phyloP scores from a whole-genome alignment of 257 asterid species.

The Nicotiana tomentosiformis region DNA sequence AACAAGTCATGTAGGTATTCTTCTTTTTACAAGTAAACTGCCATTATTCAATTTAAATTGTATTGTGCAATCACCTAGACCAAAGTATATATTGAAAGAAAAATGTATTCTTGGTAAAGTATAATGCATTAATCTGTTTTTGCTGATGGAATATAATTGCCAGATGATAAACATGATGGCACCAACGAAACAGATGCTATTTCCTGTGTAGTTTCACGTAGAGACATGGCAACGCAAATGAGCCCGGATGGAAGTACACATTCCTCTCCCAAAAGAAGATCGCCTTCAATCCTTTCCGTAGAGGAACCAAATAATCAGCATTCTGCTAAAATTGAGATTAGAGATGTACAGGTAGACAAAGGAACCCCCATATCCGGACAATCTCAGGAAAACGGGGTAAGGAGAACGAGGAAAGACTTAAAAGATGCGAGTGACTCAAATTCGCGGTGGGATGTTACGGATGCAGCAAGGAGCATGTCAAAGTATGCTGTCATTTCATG shows the following conservation, averaged over 20 bases:
- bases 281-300: constrained; percentile 34
- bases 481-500: constrained; percentile 8
- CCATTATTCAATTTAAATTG: background rate
- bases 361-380: constrained; percentile 8
- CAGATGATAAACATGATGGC: constrained; percentile 1
- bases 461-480: constrained; percentile 7
- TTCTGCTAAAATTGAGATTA: constrained; percentile 37
- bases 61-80: background rate
- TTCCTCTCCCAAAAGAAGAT: constrained; percentile 48
- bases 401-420: background rate
- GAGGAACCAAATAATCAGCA: constrained; percentile 12
- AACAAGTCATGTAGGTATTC: background rate
- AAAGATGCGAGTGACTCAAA: background rate
- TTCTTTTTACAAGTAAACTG: background rate
- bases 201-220: constrained; percentile 31
- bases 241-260: constrained; percentile 66
- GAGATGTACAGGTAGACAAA: constrained; percentile 21
- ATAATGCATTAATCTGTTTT: background rate
- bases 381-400: background rate
- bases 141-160: background rate
- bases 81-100: background rate
- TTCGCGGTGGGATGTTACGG: constrained; percentile 6
- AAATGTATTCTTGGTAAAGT: background rate
- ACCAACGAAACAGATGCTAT: background rate
- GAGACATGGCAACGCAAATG: constrained; percentile 96